A percentile compares a stretch with the other conserved stretches of the same genome.
Conservation (phyloP, 2,329 filamentous ascomycete species). For the Arthrobotrys entomopaga region DNA sequence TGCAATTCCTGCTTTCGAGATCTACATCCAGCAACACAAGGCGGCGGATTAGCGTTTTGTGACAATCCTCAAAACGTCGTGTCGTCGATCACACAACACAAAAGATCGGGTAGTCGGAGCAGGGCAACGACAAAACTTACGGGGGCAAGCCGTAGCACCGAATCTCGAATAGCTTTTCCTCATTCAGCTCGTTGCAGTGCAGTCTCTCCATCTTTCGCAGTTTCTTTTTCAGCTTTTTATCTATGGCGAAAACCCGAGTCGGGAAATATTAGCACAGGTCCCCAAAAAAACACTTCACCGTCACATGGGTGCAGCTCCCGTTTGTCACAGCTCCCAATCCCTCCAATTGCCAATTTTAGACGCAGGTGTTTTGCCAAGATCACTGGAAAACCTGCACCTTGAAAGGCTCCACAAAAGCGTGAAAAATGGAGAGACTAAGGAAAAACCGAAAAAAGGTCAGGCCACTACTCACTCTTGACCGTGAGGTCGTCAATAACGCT, state of each 20-base stretch:
- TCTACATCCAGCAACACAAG: conserved; percentile 60
- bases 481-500: conserved; percentile 89
- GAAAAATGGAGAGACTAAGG: conserved; percentile 14
- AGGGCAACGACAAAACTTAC: conserved; percentile 53
- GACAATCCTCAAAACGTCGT: neutral
- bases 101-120: neutral
- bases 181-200: conserved; percentile 73
- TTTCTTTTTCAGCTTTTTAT: conserved; percentile 75
- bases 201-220: conserved; percentile 76
- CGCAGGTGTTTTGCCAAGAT: conserved; percentile 29
- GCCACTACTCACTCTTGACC: conserved; percentile 72
- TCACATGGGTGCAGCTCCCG: conserved; percentile 27
- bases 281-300: conserved; percentile 14
- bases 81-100: conserved; percentile 13
- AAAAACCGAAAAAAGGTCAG: conserved; percentile 12
- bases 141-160: conserved; percentile 76
- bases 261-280: conserved; percentile 25
- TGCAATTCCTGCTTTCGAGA: conserved; percentile 81
- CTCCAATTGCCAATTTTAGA: conserved; percentile 32
- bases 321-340: conserved; percentile 31
- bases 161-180: conserved; percentile 84
- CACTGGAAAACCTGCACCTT: conserved; percentile 7
- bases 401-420: conserved; percentile 5
- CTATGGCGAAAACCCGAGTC: conserved; percentile 39
- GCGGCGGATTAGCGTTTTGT: conserved; percentile 20